A percentile compares a stretch with the other conserved stretches of the same genome.
Evolutionary conservation across 139 green algal genomes (phyloP).

Genomic region (Micractinium conductrix): DNA sequence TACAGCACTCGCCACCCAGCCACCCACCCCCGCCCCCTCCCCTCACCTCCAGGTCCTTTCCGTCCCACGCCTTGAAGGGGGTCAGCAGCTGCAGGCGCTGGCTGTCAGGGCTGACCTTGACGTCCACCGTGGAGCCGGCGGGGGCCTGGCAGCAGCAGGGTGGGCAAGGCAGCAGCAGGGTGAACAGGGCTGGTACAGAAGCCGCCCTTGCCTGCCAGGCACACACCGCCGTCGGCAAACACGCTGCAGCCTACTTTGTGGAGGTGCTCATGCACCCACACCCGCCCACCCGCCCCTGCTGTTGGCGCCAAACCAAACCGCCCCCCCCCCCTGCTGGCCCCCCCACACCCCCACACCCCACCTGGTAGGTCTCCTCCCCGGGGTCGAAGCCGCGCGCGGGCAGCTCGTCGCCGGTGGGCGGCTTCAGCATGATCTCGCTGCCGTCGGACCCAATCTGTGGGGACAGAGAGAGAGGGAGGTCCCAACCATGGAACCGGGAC

Average conservation of each 20-base stretch:
- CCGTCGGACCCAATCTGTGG: constrained; percentile 68
- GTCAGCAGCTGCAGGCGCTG: constrained; percentile 91
- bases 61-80: constrained; percentile 86
- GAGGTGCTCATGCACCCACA: no score
- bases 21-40: not conserved
- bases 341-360: constrained; percentile 43
- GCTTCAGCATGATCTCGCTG: constrained; percentile 85
- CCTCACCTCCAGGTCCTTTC: constrained; percentile 71
- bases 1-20: not conserved
- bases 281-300: no score
- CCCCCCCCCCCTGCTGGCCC: no score
- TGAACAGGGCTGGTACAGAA: no score
- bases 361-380: constrained; percentile 79
- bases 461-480: no score
- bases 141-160: constrained; percentile 64
- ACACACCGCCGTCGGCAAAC: no score
- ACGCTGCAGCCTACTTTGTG: no score
- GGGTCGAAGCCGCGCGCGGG: constrained; percentile 83
- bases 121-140: constrained; percentile 34
- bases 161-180: not conserved
- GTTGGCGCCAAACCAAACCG: no score
- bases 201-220: no score
- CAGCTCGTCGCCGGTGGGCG: constrained; percentile 89
- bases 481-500: no score
- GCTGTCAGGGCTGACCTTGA: constrained; percentile 76